phyloP scores from a whole-genome alignment of 768 basidiomycete genomes.

The Mycena venus region DNA sequence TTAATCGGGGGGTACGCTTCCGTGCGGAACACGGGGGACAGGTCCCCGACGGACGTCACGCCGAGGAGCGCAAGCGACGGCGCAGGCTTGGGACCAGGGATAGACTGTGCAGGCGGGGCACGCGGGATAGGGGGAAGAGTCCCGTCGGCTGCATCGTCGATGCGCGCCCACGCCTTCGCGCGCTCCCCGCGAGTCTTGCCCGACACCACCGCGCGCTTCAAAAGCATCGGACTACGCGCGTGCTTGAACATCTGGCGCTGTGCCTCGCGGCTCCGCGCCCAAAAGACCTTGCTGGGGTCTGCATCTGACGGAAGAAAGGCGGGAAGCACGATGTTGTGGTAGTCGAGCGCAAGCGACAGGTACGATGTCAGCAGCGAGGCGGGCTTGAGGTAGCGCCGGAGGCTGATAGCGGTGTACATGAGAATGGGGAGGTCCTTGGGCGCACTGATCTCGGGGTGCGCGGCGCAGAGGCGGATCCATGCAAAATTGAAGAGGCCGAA shows the following conservation, averaged over 20 bases:
- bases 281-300: constrained; percentile 20
- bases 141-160: constrained; percentile 62
- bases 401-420: constrained; percentile 38
- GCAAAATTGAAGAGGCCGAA: constrained; percentile 34
- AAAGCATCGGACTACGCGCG: constrained; percentile 27
- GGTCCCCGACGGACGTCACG: constrained; percentile 17
- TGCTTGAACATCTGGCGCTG: constrained; percentile 31
- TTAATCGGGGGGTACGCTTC: constrained; percentile 15
- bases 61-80: constrained; percentile 28
- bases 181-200: constrained; percentile 25
- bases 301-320: constrained; percentile 27
- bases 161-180: constrained; percentile 56
- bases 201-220: constrained; percentile 25
- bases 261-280: constrained; percentile 30
- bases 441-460: constrained; percentile 15
- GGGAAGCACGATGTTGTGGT: constrained; percentile 38
- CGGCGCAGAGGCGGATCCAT: constrained; percentile 31
- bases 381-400: constrained; percentile 33
- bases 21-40: not conserved
- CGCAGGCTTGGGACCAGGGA: not conserved
- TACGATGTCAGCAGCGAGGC: constrained; percentile 9
- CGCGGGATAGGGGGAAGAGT: constrained; percentile 8
- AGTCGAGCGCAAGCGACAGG: constrained; percentile 38
- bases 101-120: not conserved
- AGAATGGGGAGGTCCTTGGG: constrained; percentile 27